These are phyloP conservation scores for Cucumis hystrix DNA, from an alignment of 306 rosid genomes.

Conservation along the genomic window DNA sequence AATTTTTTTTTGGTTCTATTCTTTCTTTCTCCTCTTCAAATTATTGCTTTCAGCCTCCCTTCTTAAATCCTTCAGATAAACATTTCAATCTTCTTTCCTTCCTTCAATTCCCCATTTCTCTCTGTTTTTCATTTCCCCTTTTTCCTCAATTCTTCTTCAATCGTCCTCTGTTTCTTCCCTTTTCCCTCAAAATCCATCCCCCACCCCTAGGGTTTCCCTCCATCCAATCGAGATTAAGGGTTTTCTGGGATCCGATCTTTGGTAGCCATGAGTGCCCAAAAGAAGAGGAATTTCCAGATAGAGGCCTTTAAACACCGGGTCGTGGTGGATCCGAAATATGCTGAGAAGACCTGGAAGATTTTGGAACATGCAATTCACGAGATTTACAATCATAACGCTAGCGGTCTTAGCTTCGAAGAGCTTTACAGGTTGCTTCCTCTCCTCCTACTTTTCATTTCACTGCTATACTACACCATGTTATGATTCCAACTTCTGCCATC, in stretches of 20 bases:
- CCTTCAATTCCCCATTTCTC: neutral
- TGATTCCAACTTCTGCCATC: neutral
- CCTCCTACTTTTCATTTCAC: neutral
- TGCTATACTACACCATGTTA: neutral
- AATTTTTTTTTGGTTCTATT: neutral
- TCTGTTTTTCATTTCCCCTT: neutral
- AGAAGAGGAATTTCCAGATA: constrained; percentile 85
- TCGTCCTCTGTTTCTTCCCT: neutral
- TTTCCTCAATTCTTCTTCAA: neutral
- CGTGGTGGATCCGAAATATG: constrained; percentile 90
- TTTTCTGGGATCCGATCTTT: constrained; percentile 7
- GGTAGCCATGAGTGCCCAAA: constrained; percentile 76
- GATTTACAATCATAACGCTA: constrained; percentile 90
- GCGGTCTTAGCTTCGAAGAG: constrained; percentile 95
- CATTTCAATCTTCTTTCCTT: neutral
- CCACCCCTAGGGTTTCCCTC: neutral
- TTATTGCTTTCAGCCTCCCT: neutral
- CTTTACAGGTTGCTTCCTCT: constrained; percentile 60
- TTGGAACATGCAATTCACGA: constrained; percentile 76
- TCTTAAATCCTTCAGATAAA: neutral
- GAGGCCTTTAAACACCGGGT: constrained; percentile 93
- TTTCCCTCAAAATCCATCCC: neutral
- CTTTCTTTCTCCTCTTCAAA: neutral
- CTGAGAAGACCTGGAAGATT: constrained; percentile 89
- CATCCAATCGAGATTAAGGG: neutral